These are phyloP conservation scores for Fragaria iinumae DNA, from an alignment of 306 rosid species.

Conservation along the genomic window DNA sequence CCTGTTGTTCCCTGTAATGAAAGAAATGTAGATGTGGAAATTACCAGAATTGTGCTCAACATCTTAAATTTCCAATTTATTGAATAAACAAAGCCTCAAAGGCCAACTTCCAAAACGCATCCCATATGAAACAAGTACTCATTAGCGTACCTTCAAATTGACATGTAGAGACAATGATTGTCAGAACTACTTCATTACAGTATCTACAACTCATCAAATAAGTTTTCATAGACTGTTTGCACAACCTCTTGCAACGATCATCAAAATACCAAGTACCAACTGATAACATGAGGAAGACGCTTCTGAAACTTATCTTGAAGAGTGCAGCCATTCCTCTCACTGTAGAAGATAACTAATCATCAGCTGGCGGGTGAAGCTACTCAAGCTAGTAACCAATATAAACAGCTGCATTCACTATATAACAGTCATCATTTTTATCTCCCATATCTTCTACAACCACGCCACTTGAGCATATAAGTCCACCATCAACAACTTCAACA, in stretches of 20 bases:
- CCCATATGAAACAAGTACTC: neutral
- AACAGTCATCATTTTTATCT: constrained; percentile 92
- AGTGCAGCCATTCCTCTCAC: neutral
- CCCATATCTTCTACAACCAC: constrained; percentile 96
- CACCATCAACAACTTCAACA: constrained; percentile 90
- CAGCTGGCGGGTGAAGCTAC: neutral
- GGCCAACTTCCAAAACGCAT: neutral
- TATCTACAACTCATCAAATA: neutral
- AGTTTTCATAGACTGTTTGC: neutral
- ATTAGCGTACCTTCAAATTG: neutral
- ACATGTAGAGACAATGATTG: neutral
- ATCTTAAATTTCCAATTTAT: neutral
- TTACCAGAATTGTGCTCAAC: constrained; percentile 11
- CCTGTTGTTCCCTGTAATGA: constrained; percentile 1
- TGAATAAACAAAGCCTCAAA: neutral
- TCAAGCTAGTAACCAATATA: constrained; percentile 71
- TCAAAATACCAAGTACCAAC: neutral
- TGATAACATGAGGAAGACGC: neutral
- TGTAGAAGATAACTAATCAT: neutral
- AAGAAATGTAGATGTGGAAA: constrained; percentile 23
- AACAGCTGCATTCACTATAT: constrained; percentile 94
- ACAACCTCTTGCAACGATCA: neutral
- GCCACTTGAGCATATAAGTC: constrained; percentile 94
- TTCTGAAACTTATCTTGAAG: neutral
- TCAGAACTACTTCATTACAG: neutral